Percentiles rank a stretch among this genome's conserved stretches.
Conservation (phyloP, 2,329 filamentous ascomycete species). For the Colletotrichum sp. region DNA sequence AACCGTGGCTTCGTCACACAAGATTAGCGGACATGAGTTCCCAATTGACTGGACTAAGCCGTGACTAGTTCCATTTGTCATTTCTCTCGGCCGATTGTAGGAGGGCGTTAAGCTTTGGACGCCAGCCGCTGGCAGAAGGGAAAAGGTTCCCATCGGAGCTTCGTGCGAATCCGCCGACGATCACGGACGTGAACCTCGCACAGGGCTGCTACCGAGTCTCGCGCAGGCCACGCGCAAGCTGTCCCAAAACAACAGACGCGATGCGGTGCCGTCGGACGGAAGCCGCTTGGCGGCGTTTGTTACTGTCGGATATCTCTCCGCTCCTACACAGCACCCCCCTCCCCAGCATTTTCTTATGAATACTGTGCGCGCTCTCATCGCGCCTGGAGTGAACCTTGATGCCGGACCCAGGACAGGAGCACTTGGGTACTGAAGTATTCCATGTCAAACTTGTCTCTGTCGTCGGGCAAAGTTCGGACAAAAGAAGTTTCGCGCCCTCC, state of each 20-base stretch:
- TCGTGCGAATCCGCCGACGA: background rate
- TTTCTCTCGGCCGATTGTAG: constrained; percentile 13
- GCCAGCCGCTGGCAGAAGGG: background rate
- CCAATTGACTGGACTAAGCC: constrained; percentile 7
- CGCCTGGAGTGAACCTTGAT: constrained; percentile 18
- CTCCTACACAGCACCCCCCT: background rate
- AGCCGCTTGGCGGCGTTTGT: constrained; percentile 10
- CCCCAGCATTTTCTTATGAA: background rate
- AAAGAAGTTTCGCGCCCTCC: constrained; percentile 10
- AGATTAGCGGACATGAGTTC: constrained; percentile 20
- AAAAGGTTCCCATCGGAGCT: background rate
- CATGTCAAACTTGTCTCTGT: background rate
- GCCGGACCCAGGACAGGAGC: constrained; percentile 13
- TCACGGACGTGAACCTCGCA: constrained; percentile 11
- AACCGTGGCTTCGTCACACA: constrained; percentile 9
- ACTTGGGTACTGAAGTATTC: background rate
- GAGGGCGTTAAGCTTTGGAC: constrained; percentile 12
- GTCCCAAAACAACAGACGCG: background rate
- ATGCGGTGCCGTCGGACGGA: constrained; percentile 7
- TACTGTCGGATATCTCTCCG: constrained; percentile 21
- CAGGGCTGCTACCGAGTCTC: background rate
- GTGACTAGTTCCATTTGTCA: background rate
- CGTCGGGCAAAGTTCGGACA: constrained; percentile 18
- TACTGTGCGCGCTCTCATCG: background rate
- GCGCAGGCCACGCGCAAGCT: background rate